These are phyloP conservation scores for Ramichloridium luteum DNA, from an alignment of 2,329 filamentous ascomycete species.

Conservation along the genomic window DNA sequence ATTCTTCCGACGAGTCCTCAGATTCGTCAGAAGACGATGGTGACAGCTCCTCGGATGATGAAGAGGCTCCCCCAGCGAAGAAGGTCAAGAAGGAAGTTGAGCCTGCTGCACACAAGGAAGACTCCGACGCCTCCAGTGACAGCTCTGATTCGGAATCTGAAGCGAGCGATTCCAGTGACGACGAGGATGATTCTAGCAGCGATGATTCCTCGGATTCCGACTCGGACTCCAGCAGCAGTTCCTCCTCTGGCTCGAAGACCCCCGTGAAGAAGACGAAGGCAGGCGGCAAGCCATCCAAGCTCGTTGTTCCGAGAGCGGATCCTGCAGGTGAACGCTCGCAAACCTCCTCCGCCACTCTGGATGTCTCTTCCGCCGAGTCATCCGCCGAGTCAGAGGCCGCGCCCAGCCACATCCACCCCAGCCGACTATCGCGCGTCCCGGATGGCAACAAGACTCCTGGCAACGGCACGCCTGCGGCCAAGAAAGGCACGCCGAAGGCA, in stretches of 20 bases:
- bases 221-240: conserved; percentile 20
- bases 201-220: conserved; percentile 23
- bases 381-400: conserved; percentile 10
- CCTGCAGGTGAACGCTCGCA: conserved; percentile 25
- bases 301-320: conserved; percentile 25
- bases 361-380: conserved; percentile 13
- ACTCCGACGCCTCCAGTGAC: conserved; percentile 10
- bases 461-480: too few species aligned
- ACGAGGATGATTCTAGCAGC: conserved; percentile 5
- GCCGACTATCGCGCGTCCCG: conserved; percentile 19
- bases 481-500: conserved; percentile 34
- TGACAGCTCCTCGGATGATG: conserved; percentile 17
- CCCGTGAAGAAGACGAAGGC: conserved; percentile 13
- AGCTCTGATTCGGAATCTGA: conserved; percentile 16
- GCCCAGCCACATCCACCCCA: conserved; percentile 28
- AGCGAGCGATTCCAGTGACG: conserved; percentile 10
- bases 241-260: conserved; percentile 7
- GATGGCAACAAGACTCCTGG: conserved; percentile 20
- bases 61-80: conserved; percentile 21
- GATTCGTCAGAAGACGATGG: conserved; percentile 10
- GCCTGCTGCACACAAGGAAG: conserved; percentile 10
- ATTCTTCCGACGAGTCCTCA: conserved; percentile 4
- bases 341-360: conserved; percentile 24
- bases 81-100: conserved; percentile 16
- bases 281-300: conserved; percentile 14